Conservation (phyloP, 176 grass and related monocot genomes). For the Dactylis glomerata region DNA sequence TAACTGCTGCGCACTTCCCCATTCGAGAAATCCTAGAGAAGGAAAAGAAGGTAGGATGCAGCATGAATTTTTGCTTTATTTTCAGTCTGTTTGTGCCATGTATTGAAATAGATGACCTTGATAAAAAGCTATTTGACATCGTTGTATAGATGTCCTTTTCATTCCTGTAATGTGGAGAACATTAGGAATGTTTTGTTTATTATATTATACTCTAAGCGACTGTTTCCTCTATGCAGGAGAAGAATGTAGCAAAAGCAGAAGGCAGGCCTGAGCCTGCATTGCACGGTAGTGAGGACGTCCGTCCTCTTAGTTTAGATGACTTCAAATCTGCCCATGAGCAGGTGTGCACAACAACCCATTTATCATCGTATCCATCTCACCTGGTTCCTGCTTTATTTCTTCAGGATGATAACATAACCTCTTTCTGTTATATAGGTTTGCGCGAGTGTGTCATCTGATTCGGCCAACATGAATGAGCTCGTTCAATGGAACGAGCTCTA, state of each 20-base stretch:
- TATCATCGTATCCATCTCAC: not conserved
- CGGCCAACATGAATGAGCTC: conserved; percentile 88
- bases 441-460: conserved; percentile 95
- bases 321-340: conserved; percentile 99
- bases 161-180: not conserved
- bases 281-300: conserved; percentile 78
- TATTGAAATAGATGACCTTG: not conserved
- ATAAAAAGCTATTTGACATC: not conserved
- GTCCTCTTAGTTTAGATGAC: conserved; percentile 82
- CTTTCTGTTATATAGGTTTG: conserved; percentile 54
- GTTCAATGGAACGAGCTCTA: conserved; percentile 98
- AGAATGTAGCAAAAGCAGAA: conserved; percentile 57
- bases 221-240: conserved; percentile 52
- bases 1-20: conserved; percentile 92
- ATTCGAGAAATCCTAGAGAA: conserved; percentile 98
- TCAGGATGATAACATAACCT: not conserved
- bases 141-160: not conserved
- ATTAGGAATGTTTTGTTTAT: not conserved
- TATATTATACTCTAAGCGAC: not conserved
- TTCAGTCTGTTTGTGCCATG: conserved; percentile 6
- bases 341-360: conserved; percentile 39
- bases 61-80: not conserved
- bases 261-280: conserved; percentile 64
- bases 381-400: not conserved
- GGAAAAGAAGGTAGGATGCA: conserved; percentile 83